A percentile compares a stretch with the other conserved stretches of the same genome.
These are phyloP conservation scores for Salix arbutifolia DNA, from an alignment of 345 rosid species.

Conservation along the genomic window DNA sequence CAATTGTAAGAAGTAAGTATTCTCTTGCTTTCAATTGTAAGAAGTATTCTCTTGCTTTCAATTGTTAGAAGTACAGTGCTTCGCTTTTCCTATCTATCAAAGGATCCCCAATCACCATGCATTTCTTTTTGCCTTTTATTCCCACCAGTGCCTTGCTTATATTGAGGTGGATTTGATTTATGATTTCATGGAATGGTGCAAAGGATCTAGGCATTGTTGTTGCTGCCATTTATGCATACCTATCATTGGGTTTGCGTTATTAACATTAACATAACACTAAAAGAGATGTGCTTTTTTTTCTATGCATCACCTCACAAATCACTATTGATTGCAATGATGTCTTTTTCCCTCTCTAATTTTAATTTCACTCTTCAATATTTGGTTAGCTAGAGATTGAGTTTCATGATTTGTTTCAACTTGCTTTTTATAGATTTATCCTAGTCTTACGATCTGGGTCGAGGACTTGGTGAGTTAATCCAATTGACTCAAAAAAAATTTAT, in stretches of 20 bases:
- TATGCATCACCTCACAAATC: no score
- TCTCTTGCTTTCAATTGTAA: constrained; percentile 47
- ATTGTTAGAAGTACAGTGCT: constrained; percentile 15
- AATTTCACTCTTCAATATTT: no score
- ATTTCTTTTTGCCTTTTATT: not conserved
- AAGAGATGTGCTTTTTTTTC: no score
- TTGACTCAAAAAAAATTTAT: no score
- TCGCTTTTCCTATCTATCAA: not conserved
- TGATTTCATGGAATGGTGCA: not conserved
- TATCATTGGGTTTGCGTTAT: not conserved
- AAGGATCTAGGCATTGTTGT: not conserved
- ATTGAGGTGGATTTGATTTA: not conserved
- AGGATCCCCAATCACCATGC: not conserved
- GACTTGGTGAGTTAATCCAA: no score
- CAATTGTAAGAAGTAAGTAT: constrained; percentile 90
- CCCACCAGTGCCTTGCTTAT: not conserved
- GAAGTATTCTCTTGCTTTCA: constrained; percentile 60
- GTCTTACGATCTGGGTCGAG: no score
- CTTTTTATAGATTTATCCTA: no score
- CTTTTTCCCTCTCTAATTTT: no score
- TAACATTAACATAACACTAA: no score
- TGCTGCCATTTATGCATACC: not conserved
- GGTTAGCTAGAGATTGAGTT: no score
- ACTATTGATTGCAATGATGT: no score
- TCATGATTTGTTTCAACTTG: no score